Evolutionary conservation across 108 stramenopile species (phyloP), one percentile per base, ranked within the genome.

Genomic region (Bacterosira constricta): DNA sequence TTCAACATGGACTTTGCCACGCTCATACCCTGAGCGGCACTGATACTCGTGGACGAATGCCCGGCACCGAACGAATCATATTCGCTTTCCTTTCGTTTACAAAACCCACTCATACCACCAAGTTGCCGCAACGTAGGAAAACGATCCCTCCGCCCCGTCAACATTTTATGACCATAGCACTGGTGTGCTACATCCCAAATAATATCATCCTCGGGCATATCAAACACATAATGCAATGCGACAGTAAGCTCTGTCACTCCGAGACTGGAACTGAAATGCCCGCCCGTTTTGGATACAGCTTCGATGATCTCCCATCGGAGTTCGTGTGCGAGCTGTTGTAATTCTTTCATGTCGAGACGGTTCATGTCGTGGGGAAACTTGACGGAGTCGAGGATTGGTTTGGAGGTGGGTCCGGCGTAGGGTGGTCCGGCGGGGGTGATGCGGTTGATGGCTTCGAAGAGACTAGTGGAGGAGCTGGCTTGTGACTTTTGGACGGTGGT

Each of bases 111-210:
- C 60, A 98, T 84, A 17, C 98, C 98, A 57, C 86, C 90, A 30
- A 89, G 82, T 63, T 96, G 96, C 41, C 98, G 85, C 37, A 98
- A 77, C 11, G 82, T 84, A 30, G 90, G 73, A 78, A 98, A 95
- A 30, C 81, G 60, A 8, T 91, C 74, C 32, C 98, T 81, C 25
- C 98, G 83, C 7, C 98, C 98, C 13, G 98, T 98, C 42, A 98
- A 75, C 67, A 98, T 97, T 80, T 98, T 98, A 86, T 98, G 98
- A 13, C 96, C 94, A 73, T 98, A 98, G 66, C 95, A 96, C 77
- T 98, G 96, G 71, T 98, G 98, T n/a, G 90, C 79, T 31, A 98
- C 98, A 68, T 98, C 98, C 98, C 98, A 98, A 44, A 96, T 90
- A 60, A 98, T 98, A 52, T 95, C 92, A 78, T 98, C 98, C 54